These are phyloP conservation scores for Epicoccum sorghinum DNA, from an alignment of 2,329 filamentous ascomycete genomes.

Conservation along the genomic window DNA sequence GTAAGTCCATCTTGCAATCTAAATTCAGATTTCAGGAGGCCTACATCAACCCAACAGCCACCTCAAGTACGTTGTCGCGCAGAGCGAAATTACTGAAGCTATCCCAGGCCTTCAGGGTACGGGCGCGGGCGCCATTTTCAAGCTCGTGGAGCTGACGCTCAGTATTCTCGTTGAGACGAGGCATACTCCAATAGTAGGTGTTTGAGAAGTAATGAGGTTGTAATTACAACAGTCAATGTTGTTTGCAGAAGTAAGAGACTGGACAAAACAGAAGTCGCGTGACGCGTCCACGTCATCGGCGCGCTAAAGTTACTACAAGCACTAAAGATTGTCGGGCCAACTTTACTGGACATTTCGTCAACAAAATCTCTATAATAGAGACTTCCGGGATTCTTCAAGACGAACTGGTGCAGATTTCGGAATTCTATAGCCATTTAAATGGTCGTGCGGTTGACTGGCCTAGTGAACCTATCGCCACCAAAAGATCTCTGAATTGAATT, in stretches of 20 bases:
- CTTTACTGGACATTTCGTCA: neutral
- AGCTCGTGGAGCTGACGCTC: conserved; percentile 55
- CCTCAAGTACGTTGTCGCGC: conserved; percentile 76
- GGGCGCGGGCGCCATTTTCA: conserved; percentile 51
- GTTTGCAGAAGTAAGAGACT: neutral
- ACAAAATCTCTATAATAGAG: no score
- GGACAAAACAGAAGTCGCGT: neutral
- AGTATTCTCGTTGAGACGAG: conserved; percentile 39
- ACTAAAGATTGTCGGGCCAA: no score
- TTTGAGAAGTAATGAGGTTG: no score
- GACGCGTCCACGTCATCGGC: conserved; percentile 5
- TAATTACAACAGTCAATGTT: neutral
- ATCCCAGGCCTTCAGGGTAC: conserved; percentile 60
- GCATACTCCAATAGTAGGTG: conserved; percentile 25
- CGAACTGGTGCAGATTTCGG: no score
- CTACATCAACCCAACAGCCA: conserved; percentile 76
- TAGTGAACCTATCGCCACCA: no score
- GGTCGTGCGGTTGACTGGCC: no score
- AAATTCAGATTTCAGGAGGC: neutral
- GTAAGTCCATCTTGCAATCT: neutral
- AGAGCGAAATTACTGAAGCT: conserved; percentile 76
- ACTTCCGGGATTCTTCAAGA: no score
- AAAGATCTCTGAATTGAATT: no score
- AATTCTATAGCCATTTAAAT: no score
- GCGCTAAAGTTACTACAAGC: neutral